phyloP scores from a whole-genome alignment of 805 yeast genomes.

The Ogataea ganodermae region DNA sequence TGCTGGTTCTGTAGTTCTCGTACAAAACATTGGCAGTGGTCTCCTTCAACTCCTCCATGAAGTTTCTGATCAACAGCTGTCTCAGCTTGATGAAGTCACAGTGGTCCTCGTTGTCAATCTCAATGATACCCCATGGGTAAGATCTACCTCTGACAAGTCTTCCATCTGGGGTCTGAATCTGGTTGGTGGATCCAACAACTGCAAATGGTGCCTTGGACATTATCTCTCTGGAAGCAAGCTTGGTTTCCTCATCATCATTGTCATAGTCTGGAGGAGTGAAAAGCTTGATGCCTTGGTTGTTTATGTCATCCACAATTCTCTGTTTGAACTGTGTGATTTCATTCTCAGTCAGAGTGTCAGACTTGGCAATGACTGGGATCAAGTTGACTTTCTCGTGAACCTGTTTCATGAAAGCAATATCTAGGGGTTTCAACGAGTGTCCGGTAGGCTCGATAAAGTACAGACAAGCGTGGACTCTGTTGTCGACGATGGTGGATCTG shows the following conservation, averaged over 20 bases:
- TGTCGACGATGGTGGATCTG: slow-evolving; percentile 71
- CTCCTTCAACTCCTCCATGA: slow-evolving; percentile 92
- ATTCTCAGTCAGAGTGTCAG: slow-evolving; percentile 88
- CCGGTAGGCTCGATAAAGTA: slow-evolving; percentile 98
- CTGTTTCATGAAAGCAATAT: slow-evolving; percentile 82
- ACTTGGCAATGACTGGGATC: slow-evolving; percentile 92
- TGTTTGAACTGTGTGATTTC: slow-evolving; percentile 77
- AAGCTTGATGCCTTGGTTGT: slow-evolving; percentile 67
- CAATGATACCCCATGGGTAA: slow-evolving; percentile 97
- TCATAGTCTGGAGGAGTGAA: slow-evolving; percentile 80
- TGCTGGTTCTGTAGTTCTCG: slow-evolving; percentile 86
- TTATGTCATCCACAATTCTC: slow-evolving; percentile 76
- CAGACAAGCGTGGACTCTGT: slow-evolving; percentile 88
- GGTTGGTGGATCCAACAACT: slow-evolving; percentile 83
- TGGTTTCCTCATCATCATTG: slow-evolving; percentile 78
- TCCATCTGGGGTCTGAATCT: slow-evolving; percentile 72
- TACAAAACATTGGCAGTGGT: slow-evolving; percentile 73
- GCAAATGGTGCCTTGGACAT: slow-evolving; percentile 85
- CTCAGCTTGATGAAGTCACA: slow-evolving; percentile 89
- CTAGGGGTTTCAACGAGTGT: slow-evolving; percentile 86
- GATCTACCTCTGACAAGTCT: slow-evolving; percentile 83
- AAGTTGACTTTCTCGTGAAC: slow-evolving; percentile 90
- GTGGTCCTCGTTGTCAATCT: slow-evolving; percentile 92
- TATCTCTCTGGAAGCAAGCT: slow-evolving; percentile 63
- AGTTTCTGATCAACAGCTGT: slow-evolving; percentile 84